Base-by-base conservation (phyloP, 768 basidiomycete species). In the Ramaria rubella region DNA sequence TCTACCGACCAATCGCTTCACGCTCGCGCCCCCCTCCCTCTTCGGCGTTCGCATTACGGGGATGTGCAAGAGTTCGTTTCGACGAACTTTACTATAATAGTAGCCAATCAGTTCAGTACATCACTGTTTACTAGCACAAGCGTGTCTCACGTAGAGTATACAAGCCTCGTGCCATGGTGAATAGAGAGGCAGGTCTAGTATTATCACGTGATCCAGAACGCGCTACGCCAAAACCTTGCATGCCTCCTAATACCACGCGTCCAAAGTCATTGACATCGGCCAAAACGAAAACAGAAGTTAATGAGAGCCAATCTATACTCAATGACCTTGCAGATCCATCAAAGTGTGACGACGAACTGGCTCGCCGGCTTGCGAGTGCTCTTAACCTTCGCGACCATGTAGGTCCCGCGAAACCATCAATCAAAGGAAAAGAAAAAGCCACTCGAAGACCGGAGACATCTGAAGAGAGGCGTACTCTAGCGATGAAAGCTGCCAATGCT, bases 401-500 rank as follows among this genome's bases (percentile, higher is more conserved):
- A 19, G 27, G 21, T 2, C 14, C 55, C n/a, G 15, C 31, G 27
- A 56, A 56, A 29, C 43, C 40, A 15, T 17, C 49, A 15, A n/a
- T 51, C 46, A 12, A 62, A 63, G 50, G 63, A 58, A 12, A 63
- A 63, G 36, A 40, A 44, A 17, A 62, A 58, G 49, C 46, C 19
- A 5, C 46, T 55, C 55, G 14, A 30, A 34, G 24, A 8, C 29
- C 14, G 11, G 44, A 52, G 26, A 42, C 54, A 23, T 44, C 63
- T 4, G 77, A 76, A 52, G 73, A 77, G 36, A 67, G 67, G 33
- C 74, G 73, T 23, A 59, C 73, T 0, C 59, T 66, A 3, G 77
- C 80, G 1, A 90, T 89, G 88, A 77, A 78, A 21, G 69, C 74
- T 2, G 79, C 88, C 8, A 90, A 90, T 59, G 49, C 74, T 1